These are phyloP conservation scores for Emergomyces orientalis DNA, from an alignment of 2,329 filamentous ascomycete genomes.

Conservation along the genomic window DNA sequence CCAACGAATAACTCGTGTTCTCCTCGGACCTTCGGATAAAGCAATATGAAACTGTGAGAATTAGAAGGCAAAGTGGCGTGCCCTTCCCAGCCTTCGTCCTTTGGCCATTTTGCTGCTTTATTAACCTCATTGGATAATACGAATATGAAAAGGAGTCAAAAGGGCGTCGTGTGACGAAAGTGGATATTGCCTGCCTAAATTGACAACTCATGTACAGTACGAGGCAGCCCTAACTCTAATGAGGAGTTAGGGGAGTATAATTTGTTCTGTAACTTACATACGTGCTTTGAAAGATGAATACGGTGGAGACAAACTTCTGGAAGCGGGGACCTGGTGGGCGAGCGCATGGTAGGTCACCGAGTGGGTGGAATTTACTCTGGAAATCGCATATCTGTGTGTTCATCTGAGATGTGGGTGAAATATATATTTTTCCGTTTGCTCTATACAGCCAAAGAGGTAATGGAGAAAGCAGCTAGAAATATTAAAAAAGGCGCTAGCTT, in stretches of 20 bases:
- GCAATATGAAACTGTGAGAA: neutral
- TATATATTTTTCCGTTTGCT: too few species aligned
- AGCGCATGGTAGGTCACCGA: too few species aligned
- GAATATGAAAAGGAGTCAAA: neutral
- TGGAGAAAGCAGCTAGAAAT: too few species aligned
- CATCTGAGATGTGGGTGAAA: too few species aligned
- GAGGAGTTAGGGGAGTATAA: too few species aligned
- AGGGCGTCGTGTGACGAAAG: neutral
- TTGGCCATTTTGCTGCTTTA: neutral
- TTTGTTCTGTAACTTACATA: too few species aligned
- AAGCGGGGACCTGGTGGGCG: neutral
- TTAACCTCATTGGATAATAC: neutral
- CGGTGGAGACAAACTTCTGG: neutral
- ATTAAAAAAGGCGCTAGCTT: too few species aligned
- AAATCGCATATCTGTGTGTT: too few species aligned
- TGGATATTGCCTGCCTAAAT: neutral
- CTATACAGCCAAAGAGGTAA: too few species aligned
- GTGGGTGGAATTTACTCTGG: too few species aligned
- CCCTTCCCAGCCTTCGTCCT: neutral
- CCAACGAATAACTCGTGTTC: neutral
- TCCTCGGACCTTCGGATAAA: neutral
- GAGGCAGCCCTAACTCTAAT: neutral
- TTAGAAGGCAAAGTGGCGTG: neutral
- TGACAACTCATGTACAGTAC: neutral
- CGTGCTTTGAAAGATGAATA: neutral